Evolutionary conservation across 495 filamentous ascomycete genomes (phyloP).

Genomic region (Hypoxylon fuscum): DNA sequence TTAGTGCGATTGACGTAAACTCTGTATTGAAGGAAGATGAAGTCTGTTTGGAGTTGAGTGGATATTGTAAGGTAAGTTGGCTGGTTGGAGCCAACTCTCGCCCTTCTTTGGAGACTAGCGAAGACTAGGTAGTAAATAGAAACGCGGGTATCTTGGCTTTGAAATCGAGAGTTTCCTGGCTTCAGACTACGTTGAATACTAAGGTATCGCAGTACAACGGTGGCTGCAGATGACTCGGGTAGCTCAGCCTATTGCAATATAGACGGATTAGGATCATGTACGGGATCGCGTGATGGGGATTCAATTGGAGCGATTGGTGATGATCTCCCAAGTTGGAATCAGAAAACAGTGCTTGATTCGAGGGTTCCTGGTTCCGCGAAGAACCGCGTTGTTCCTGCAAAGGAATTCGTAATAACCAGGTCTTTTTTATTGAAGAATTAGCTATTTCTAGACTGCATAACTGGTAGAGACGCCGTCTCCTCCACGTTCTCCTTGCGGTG

Average conservation of each 20-base stretch:
- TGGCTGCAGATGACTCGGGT: slow-evolving; percentile 41
- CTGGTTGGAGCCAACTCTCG: slow-evolving; percentile 21
- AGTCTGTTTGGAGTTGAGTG: slow-evolving; percentile 31
- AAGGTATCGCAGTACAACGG: slow-evolving; percentile 36
- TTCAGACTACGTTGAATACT: no score
- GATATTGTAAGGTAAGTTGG: slow-evolving; percentile 10
- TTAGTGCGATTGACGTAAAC: slow-evolving; percentile 31
- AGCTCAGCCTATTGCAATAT: slow-evolving; percentile 36
- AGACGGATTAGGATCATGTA: slow-evolving; percentile 30
- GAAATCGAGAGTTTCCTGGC: no score
- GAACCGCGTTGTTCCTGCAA: slow-evolving; percentile 14
- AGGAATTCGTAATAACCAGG: slow-evolving; percentile 1
- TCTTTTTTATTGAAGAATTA: slow-evolving; percentile 12
- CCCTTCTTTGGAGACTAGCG: slow-evolving; percentile 14
- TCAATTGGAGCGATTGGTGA: slow-evolving; percentile 30
- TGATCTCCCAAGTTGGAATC: slow-evolving; percentile 18
- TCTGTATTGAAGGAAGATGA: slow-evolving; percentile 35
- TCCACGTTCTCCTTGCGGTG: neutral
- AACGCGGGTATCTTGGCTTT: neutral
- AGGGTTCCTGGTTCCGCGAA: slow-evolving; percentile 11
- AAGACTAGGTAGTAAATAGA: slow-evolving; percentile 9
- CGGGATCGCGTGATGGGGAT: slow-evolving; percentile 37
- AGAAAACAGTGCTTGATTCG: slow-evolving; percentile 15
- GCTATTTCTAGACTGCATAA: slow-evolving; percentile 8
- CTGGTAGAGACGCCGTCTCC: slow-evolving; percentile 18